Base-by-base conservation (phyloP, 2,329 filamentous ascomycete species). In the Exophiala xenobiotica region DNA sequence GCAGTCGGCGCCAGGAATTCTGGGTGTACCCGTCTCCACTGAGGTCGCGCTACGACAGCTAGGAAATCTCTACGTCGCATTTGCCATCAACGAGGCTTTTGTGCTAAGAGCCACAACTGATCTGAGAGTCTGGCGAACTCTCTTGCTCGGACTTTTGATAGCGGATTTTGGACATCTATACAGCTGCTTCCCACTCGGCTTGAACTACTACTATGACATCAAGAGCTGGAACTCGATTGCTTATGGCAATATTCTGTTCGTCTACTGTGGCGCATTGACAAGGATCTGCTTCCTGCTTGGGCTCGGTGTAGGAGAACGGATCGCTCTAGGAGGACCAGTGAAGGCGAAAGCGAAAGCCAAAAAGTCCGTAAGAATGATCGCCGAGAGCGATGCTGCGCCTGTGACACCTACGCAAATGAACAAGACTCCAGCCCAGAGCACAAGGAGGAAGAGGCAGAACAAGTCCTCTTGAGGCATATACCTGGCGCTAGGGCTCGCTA, bases 81-180 rank as follows among this genome's bases (percentile, higher is more conserved):
- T 91, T 68, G 82, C 86, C 49, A 70, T 92, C 63, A 89, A 87
- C 70, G 87, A 93, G 70, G 86, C 86, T 1, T 70, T 90, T 19
- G 83, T 92, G 9, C 76, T 92, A 58, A 83, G 88, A 35, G 76
- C 80, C 12, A 88, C 87, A 5, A 72, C 73, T 43, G 83, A 90
- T 70, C 64, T 85, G 26, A 74, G 75, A 19, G 87, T 92, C 51
- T 92, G 88, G 88, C 77, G 73, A 58, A 75, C 80, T 1, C 74
- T 91, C 20, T 72, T 91, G 3, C 70, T 85, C 39, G 83, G 79
- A 29, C 71, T 91, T 52, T 75, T 91, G 24, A 66, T 91, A 12
- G 88, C 86, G n/a, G 88, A 92, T 67, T 66, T 90, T 26, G 88
- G 87, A 3, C 88, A 91, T 67, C 70, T 91, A 49, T 87, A 83